Percentiles rank a stretch among this genome's conserved stretches.
These are phyloP conservation scores for Apiospora arundinis DNA, from an alignment of 2,329 filamentous ascomycete species.

Conservation along the genomic window DNA sequence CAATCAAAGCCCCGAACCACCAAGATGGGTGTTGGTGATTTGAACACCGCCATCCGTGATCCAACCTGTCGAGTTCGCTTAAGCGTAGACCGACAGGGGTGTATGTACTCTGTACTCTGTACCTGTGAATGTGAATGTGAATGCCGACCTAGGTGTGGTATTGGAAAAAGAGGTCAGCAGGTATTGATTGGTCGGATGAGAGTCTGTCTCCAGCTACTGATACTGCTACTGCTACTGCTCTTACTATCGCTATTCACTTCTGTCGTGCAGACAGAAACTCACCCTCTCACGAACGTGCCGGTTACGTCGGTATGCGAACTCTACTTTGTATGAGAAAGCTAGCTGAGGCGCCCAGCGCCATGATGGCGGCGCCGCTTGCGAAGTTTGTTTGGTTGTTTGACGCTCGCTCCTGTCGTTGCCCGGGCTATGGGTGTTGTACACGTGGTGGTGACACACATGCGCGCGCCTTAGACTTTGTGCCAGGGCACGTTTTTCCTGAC, in stretches of 20 bases:
- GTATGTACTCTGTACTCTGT: neutral
- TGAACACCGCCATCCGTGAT: neutral
- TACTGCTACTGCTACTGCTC: neutral
- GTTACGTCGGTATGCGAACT: conserved; percentile 13
- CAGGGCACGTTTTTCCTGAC: conserved; percentile 9
- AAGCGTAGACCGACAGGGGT: conserved; percentile 8
- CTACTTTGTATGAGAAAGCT: neutral
- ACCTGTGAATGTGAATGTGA: neutral
- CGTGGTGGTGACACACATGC: conserved; percentile 17
- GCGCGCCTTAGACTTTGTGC: conserved; percentile 5
- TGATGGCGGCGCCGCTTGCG: conserved; percentile 7
- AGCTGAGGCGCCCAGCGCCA: conserved; percentile 10
- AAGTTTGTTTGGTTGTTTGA: conserved; percentile 12
- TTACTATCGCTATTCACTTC: neutral
- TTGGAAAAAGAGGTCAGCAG: neutral
- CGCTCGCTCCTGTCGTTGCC: conserved; percentile 13
- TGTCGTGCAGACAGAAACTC: conserved; percentile 12
- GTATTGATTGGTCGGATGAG: neutral
- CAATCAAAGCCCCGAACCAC: conserved; percentile 14
- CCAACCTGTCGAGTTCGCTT: conserved; percentile 2
- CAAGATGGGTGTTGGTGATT: neutral
- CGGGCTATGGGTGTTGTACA: conserved; percentile 12
- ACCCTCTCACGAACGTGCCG: conserved; percentile 13
- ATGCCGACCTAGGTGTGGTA: neutral
- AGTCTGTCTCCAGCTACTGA: neutral